These are phyloP conservation scores for Camelina neglecta DNA, from an alignment of 345 rosid genomes.

Conservation along the genomic window DNA sequence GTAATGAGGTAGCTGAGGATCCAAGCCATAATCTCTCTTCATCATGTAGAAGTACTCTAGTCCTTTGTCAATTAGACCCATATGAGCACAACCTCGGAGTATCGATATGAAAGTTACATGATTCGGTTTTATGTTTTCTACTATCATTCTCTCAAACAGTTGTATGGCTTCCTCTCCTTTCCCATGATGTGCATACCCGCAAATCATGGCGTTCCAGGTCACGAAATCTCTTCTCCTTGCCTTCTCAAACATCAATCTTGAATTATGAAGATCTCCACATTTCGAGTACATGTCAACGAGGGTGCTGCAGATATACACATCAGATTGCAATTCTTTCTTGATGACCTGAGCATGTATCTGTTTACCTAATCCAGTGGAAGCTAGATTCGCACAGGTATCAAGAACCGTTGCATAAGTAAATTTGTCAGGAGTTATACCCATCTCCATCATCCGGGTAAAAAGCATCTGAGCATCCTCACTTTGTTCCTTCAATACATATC, in stretches of 20 bases:
- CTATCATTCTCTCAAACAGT: slow-evolving; percentile 65
- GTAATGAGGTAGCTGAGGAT: slow-evolving; percentile 83
- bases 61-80: slow-evolving; percentile 70
- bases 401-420: slow-evolving; percentile 89
- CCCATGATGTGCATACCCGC: slow-evolving; percentile 90
- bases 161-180: slow-evolving; percentile 74
- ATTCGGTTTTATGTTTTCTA: slow-evolving; percentile 63
- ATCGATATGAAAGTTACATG: slow-evolving; percentile 86
- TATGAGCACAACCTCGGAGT: slow-evolving; percentile 93
- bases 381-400: slow-evolving; percentile 86
- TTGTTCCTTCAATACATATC: slow-evolving; percentile 66
- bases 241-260: slow-evolving; percentile 67
- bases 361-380: slow-evolving; percentile 77
- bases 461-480: slow-evolving; percentile 80
- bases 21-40: slow-evolving; percentile 60
- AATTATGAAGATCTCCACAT: slow-evolving; percentile 85
- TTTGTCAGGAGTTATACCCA: slow-evolving; percentile 69
- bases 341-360: slow-evolving; percentile 86
- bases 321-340: slow-evolving; percentile 73
- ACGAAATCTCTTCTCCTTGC: slow-evolving; percentile 69
- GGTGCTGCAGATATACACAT: slow-evolving; percentile 81
- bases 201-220: slow-evolving; percentile 94
- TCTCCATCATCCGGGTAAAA: slow-evolving; percentile 70
- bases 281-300: slow-evolving; percentile 97
- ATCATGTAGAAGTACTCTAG: slow-evolving; percentile 67